phyloP scores from a whole-genome alignment of 2,329 filamentous ascomycete genomes.

The Aspergillus sp. region DNA sequence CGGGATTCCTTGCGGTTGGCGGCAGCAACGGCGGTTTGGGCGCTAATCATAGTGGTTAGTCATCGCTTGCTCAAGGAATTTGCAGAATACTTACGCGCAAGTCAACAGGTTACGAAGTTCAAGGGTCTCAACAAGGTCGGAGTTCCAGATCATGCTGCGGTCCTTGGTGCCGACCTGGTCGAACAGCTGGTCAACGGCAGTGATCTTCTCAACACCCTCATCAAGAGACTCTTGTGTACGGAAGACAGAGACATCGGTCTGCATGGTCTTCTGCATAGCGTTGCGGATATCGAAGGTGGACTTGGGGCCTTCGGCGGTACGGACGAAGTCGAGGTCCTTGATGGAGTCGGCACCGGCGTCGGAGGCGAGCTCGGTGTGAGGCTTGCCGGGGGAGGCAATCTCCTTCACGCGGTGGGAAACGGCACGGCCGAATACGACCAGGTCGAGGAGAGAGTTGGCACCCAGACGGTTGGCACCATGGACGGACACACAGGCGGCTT shows the following conservation, averaged over 20 bases:
- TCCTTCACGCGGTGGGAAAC: conserved; percentile 97
- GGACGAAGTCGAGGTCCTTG: conserved; percentile 79
- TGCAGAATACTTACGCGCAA: conserved; percentile 74
- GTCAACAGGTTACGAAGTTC: conserved; percentile 95
- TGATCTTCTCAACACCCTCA: conserved; percentile 88
- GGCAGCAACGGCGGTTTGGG: conserved; percentile 88
- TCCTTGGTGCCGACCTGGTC: conserved; percentile 91
- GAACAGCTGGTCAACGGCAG: conserved; percentile 79
- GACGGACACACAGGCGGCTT: conserved; percentile 96
- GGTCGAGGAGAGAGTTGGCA: conserved; percentile 96
- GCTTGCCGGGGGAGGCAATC: conserved; percentile 82
- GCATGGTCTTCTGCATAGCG: conserved; percentile 98
- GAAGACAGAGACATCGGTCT: conserved; percentile 96
- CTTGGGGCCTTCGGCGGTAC: conserved; percentile 82
- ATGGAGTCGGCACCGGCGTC: conserved; percentile 91
- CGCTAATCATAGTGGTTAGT: conserved; percentile 49
- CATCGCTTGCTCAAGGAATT: neutral
- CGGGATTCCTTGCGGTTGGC: conserved; percentile 96
- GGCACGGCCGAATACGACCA: conserved; percentile 96
- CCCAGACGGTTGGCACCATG: conserved; percentile 98
- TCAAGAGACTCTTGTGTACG: conserved; percentile 91
- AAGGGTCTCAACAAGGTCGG: conserved; percentile 92
- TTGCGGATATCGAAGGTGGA: conserved; percentile 85
- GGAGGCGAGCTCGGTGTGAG: conserved; percentile 76
- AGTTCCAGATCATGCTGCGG: conserved; percentile 99